Base-by-base conservation (phyloP, 2,329 filamentous ascomycete genomes). In the Stemphylium beticola region DNA sequence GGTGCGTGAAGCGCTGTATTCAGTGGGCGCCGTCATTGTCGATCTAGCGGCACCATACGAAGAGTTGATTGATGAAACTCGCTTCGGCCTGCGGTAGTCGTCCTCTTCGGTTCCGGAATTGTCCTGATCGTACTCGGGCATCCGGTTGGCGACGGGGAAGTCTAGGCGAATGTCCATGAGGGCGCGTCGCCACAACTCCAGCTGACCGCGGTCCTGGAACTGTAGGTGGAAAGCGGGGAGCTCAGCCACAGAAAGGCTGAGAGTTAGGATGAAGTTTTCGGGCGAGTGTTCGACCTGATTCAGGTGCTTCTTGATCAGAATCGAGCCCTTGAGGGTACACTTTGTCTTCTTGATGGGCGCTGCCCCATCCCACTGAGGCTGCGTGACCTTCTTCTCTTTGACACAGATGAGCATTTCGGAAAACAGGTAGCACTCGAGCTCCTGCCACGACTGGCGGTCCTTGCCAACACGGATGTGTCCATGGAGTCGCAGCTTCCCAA, bases 331-430 rank as follows among this genome's bases (percentile, higher is more conserved):
- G 37, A 99, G 81, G 0, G 93, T 96, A 80, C 90, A 97, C 60
- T 91, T 86, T 3, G 87, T 86, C 9, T 84, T 81, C 73, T 89
- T 93, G 18, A 82, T 49, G 3, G 61, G 83, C 1, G 81, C 77
- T 1, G 76, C 65, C 20, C 79, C 79, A n/a, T 85, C 88, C 84
- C 90, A 93, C 61, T 90, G 85, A 46, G 85, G 83, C 34, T 83
- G 81, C 57, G 81, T 64, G 8, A 82, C 76, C 78, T 93, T 96
- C 84, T 97, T 98, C 78, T 98, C 95, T 77, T 98, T 99, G 57
- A 99, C 92, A 72, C 95, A 99, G 62, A 99, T 99, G 67, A 99
- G 89, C 95, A 99, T 99, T 78, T 99, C 95, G 4, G 90, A 91
- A 72, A 99, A 99, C 26, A 99, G 83, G 74, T 92, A 99, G 75